Percentiles rank a stretch among this genome's conserved stretches.
Evolutionary conservation across 352 stramenopile genomes (phyloP).

Genomic region (Phytopythium litorale): DNA sequence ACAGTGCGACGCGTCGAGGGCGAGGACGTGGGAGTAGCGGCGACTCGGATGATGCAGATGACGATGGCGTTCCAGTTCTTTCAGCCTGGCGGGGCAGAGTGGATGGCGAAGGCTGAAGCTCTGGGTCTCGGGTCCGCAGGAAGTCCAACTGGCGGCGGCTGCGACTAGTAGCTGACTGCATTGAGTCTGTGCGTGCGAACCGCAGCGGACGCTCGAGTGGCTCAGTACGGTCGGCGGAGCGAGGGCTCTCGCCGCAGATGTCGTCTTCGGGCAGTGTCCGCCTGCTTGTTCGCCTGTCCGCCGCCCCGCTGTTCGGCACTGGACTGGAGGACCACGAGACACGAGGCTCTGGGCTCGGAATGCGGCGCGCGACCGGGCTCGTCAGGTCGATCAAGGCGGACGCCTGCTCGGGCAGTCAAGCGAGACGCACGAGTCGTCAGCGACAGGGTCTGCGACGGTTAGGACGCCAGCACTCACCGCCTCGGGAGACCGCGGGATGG

Average conservation of each 20-base stretch:
- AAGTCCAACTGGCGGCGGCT: conserved; percentile 9
- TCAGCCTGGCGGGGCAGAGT: neutral
- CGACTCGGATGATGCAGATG: neutral
- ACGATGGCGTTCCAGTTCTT: neutral
- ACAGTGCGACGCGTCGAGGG: neutral
- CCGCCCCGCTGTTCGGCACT: neutral
- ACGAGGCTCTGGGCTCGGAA: neutral
- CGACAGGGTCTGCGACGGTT: neutral
- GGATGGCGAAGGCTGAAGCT: neutral
- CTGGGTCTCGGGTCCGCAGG: neutral
- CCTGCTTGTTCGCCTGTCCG: neutral
- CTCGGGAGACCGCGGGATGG: conserved; percentile 4
- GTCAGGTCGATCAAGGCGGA: conserved; percentile 61
- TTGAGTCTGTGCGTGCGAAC: conserved; percentile 7
- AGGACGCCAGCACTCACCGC: neutral
- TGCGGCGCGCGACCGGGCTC: conserved; percentile 18
- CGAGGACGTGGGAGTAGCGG: neutral
- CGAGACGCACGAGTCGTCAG: neutral
- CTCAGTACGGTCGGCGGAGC: conserved; percentile 17
- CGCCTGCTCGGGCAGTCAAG: neutral
- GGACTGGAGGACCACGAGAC: conserved; percentile 3
- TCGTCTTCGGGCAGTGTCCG: conserved; percentile 24
- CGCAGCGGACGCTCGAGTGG: conserved; percentile 3
- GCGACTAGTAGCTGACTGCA: conserved; percentile 2
- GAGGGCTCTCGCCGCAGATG: conserved; percentile 54